phyloP scores from a whole-genome alignment of 768 basidiomycete genomes.

The Kwoniella sp. region DNA sequence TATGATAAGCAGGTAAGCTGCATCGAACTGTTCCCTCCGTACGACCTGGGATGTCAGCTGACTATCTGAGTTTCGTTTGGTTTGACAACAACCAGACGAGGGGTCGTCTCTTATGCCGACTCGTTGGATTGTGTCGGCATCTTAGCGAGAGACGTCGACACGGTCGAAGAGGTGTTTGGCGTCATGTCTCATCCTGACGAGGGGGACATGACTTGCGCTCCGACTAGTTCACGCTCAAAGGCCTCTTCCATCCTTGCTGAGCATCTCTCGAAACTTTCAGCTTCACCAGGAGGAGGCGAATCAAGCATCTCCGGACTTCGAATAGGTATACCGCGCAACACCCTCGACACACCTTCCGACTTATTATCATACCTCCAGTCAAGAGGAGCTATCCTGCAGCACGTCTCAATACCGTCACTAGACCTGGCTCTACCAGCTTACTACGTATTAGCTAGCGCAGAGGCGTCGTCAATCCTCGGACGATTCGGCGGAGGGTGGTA shows the following conservation, averaged over 20 bases:
- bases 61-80: not conserved
- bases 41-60: not conserved
- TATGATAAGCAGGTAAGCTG: constrained; percentile 71
- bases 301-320: constrained; percentile 14
- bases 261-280: constrained; percentile 61
- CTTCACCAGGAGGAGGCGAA: constrained; percentile 12
- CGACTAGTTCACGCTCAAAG: constrained; percentile 52
- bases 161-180: constrained; percentile 64
- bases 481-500: constrained; percentile 86
- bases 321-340: constrained; percentile 23
- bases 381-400: constrained; percentile 68
- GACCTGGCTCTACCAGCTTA: constrained; percentile 83
- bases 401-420: constrained; percentile 73
- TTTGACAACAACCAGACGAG: constrained; percentile 68
- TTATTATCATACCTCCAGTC: constrained; percentile 59
- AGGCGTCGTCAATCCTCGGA: constrained; percentile 88
- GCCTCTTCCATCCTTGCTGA: constrained; percentile 57
- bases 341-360: constrained; percentile 11
- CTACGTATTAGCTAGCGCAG: constrained; percentile 92
- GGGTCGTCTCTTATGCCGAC: constrained; percentile 89
- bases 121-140: constrained; percentile 93
- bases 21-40: constrained; percentile 15
- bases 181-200: constrained; percentile 65
- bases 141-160: constrained; percentile 64
- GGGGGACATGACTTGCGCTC: constrained; percentile 74